Percentiles rank a stretch among this genome's conserved stretches.
Evolutionary conservation across 345 rosid genomes (phyloP).

Genomic region (Linum trigynum): DNA sequence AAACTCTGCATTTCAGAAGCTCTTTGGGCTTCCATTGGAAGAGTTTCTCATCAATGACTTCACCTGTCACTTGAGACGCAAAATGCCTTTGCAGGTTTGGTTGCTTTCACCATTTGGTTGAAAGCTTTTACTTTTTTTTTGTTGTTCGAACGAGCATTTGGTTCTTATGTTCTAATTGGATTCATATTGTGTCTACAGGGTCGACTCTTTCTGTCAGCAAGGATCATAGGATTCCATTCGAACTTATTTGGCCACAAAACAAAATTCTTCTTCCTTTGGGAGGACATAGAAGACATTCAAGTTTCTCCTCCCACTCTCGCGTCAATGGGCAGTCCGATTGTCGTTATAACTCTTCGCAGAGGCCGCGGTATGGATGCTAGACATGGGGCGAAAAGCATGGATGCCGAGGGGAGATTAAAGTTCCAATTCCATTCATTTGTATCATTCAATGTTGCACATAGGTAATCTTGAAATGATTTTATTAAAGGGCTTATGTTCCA

Average conservation of each 20-base stretch:
- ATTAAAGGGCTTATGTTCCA: too few species aligned
- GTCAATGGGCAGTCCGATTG: constrained; percentile 89
- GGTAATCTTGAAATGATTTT: constrained; percentile 34
- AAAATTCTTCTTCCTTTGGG: constrained; percentile 94
- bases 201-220: constrained; percentile 82
- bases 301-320: constrained; percentile 68
- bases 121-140: not conserved
- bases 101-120: not conserved
- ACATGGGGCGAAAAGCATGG: constrained; percentile 80
- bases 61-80: constrained; percentile 91
- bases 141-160: constrained; percentile 5
- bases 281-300: constrained; percentile 83
- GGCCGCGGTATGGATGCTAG: constrained; percentile 83
- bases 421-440: constrained; percentile 93
- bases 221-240: constrained; percentile 86
- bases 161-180: constrained; percentile 6
- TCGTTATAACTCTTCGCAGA: constrained; percentile 67
- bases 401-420: constrained; percentile 90
- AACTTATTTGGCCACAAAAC: constrained; percentile 88
- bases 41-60: constrained; percentile 97
- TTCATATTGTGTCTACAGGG: constrained; percentile 46
- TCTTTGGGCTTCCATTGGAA: constrained; percentile 85
- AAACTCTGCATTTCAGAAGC: constrained; percentile 94
- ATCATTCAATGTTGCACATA: constrained; percentile 73
- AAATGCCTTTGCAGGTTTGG: constrained; percentile 78